Conservation (phyloP, 768 basidiomycete species). For the Infundibulicybe gibba region DNA sequence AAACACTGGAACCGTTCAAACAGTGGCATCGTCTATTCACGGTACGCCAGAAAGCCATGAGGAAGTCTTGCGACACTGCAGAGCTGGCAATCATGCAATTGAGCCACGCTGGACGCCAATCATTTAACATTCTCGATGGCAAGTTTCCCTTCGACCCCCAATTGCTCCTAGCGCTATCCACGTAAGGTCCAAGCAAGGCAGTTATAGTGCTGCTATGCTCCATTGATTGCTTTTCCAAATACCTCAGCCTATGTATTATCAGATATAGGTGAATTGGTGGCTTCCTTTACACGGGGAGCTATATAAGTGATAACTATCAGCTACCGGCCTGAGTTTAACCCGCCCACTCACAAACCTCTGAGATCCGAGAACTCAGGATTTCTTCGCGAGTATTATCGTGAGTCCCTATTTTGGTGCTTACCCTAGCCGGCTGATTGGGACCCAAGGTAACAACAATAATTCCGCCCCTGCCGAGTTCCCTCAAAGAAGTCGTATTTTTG, state of each 20-base stretch:
- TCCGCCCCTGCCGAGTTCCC: no score
- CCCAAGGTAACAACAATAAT: no score
- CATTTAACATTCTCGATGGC: conserved; percentile 66
- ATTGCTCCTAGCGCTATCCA: conserved; percentile 68
- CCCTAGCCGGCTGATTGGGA: no score
- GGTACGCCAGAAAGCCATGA: conserved; percentile 10
- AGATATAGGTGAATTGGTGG: conserved; percentile 62
- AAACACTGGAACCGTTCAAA: conserved; percentile 46
- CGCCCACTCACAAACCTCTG: no score
- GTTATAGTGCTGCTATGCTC: conserved; percentile 30
- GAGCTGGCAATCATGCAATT: conserved; percentile 75
- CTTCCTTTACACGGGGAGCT: conserved; percentile 66
- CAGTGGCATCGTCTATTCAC: conserved; percentile 49
- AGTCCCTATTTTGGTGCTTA: no score
- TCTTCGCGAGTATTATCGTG: no score
- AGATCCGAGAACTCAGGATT: no score
- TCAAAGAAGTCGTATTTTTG: no score
- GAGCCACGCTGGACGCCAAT: conserved; percentile 82
- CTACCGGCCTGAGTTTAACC: no score
- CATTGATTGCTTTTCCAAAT: conserved; percentile 57
- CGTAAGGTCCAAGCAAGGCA: conserved; percentile 29
- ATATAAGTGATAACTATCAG: no score
- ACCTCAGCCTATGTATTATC: conserved; percentile 51
- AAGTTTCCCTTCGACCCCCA: conserved; percentile 55
- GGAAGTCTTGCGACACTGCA: no score